A percentile compares a stretch with the other conserved stretches of the same genome.
phyloP scores from a whole-genome alignment of 2,329 filamentous ascomycete genomes.

The Diaporthe ampelina region DNA sequence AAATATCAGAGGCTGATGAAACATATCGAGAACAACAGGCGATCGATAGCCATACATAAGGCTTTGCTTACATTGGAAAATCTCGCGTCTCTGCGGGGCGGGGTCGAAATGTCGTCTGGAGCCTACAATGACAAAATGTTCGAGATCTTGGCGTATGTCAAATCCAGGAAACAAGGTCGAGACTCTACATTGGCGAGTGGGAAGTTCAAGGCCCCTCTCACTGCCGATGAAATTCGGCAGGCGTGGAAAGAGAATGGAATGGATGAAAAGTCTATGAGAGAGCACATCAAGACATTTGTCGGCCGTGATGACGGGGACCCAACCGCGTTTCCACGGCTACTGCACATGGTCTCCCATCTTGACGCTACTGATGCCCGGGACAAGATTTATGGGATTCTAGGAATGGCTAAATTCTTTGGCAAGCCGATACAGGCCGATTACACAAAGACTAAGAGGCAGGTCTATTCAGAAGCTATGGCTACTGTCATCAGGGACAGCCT shows the following conservation, averaged over 20 bases:
- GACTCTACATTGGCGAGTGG: background rate
- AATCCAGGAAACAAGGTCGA: background rate
- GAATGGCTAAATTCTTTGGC: background rate
- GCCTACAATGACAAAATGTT: background rate
- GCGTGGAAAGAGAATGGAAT: background rate
- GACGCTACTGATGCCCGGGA: slow-evolving; percentile 6
- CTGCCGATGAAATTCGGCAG: background rate
- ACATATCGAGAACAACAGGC: background rate
- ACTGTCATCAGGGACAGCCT: slow-evolving; percentile 5
- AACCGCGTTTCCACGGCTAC: background rate
- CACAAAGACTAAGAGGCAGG: background rate
- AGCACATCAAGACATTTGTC: background rate
- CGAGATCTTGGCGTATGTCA: background rate
- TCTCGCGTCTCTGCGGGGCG: background rate
- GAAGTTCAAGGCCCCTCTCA: background rate
- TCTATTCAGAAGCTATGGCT: slow-evolving; percentile 23
- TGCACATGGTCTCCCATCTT: background rate
- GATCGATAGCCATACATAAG: background rate
- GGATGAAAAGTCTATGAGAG: background rate
- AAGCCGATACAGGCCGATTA: slow-evolving; percentile 18
- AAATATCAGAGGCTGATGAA: slow-evolving; percentile 5
- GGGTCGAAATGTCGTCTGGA: background rate
- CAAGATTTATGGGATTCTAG: slow-evolving; percentile 22
- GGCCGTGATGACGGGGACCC: background rate
- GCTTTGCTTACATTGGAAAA: background rate